Percentiles rank a stretch among this genome's conserved stretches.
Evolutionary conservation across 768 basidiomycete genomes (phyloP).

Genomic region (Tylopilus subfusipes): DNA sequence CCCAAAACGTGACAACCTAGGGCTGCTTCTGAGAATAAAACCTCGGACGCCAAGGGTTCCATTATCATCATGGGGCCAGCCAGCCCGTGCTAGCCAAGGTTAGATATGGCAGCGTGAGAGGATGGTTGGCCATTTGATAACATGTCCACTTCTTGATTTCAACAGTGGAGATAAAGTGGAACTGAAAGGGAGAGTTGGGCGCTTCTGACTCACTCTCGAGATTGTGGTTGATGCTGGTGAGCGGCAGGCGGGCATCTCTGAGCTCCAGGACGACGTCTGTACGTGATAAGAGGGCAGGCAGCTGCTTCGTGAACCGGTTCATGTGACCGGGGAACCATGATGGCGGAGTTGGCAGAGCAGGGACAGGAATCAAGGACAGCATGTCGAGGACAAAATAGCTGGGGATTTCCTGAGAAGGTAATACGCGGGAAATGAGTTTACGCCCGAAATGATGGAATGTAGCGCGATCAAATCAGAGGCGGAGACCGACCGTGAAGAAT

Average conservation of each 20-base stretch:
- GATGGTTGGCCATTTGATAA: constrained; percentile 19
- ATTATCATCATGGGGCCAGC: constrained; percentile 11
- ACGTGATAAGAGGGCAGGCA: constrained; percentile 72
- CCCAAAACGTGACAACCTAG: constrained; percentile 10
- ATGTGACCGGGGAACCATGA: constrained; percentile 98
- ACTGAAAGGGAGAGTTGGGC: not conserved
- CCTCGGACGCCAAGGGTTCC: constrained; percentile 8
- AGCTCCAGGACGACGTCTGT: constrained; percentile 94
- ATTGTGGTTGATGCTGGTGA: constrained; percentile 89
- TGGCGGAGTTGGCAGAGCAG: constrained; percentile 63
- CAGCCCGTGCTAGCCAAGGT: constrained; percentile 13
- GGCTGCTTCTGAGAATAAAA: constrained; percentile 10
- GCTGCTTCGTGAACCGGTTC: constrained; percentile 76
- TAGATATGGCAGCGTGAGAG: constrained; percentile 22
- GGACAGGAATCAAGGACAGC: constrained; percentile 37
- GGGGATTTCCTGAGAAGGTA: constrained; percentile 11
- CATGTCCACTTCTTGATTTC: constrained; percentile 7
- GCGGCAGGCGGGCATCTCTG: constrained; percentile 86
- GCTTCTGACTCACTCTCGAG: constrained; percentile 64
- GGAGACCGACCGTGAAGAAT: not conserved
- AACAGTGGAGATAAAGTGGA: constrained; percentile 1
- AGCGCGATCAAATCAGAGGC: not conserved
- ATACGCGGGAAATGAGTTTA: constrained; percentile 5
- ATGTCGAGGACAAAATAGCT: constrained; percentile 21
- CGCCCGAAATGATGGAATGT: constrained; percentile 4